Evolutionary conservation across 164 flowering plant genomes (phyloP), one percentile per base, ranked within the genome.

Genomic region (Umbellularia californica): DNA sequence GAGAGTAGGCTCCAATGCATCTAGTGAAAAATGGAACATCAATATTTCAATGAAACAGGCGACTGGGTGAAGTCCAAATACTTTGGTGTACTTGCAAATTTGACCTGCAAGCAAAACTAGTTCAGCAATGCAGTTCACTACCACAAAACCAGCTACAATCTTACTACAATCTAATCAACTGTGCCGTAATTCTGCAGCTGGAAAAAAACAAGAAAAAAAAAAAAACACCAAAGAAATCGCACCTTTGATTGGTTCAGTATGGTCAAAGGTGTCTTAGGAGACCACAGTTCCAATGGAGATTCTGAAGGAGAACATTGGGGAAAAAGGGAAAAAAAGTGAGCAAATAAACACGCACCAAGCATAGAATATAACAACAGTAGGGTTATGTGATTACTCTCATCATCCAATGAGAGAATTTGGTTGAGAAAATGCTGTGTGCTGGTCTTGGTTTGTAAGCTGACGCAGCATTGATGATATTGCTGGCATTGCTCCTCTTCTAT

Each of bases 381-480:
- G 10, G 17, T 5, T 25, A 25, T 25, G 14, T 14, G 0, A 23
- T 65, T 65, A 65, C 67, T 23, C 25, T 64, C 89, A 71, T 81
- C 78, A 24, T 75, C 75, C 5, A 87, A 82, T 66, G 86, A 89
- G 71, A 88, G 62, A 9, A 80, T 77, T 72, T 71, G 69, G 68
- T 83, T 76, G 76, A 90, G 81, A 72, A 23, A 20, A 25, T 65
- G 68, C 13, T 23, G 11, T 5, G 74, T 25, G 74, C 78, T 83
- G 80, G 86, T 74, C 12, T 73, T 73, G 28, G 65, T 82, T 60
- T 41, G 47, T 41, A 41, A 41, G 47, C 47, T 41, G 10, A 41
- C 11, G 82, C 94, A 90, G 27, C 86, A 82, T 50, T 83, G 68
- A 76, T 91, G 97, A 73, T 89, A 72, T 72, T 91, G 97, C 25